phyloP scores from a whole-genome alignment of 306 rosid species.

The Lathyrus aphaca region DNA sequence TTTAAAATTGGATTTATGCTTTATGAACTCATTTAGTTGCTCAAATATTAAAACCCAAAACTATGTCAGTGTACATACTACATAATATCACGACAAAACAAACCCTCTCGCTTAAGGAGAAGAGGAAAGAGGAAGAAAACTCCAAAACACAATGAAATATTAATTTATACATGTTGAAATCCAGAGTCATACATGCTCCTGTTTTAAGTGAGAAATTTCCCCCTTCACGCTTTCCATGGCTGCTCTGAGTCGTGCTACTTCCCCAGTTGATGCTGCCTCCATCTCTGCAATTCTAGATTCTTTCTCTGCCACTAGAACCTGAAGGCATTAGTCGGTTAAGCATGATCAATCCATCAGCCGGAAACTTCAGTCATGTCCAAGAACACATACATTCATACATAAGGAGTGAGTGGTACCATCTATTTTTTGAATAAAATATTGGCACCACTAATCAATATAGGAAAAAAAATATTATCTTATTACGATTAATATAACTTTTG shows the following conservation, averaged over 20 bases:
- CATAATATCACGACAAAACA: constrained; percentile 19
- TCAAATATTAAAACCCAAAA: constrained; percentile 21
- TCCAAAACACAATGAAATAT: constrained; percentile 22
- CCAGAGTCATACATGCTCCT: constrained; percentile 71
- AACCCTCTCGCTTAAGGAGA: constrained; percentile 19
- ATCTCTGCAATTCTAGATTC: constrained; percentile 95
- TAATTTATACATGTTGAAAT: constrained; percentile 30
- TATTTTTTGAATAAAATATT: not conserved
- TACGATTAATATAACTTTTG: constrained; percentile 15
- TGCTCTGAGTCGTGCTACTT: constrained; percentile 91
- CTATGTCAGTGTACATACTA: constrained; percentile 8
- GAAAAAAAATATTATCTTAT: not conserved
- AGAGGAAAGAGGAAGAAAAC: constrained; percentile 22
- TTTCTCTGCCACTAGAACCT: constrained; percentile 89
- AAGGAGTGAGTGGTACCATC: constrained; percentile 2
- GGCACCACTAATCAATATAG: constrained; percentile 20
- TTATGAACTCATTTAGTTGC: constrained; percentile 6
- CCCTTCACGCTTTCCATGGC: constrained; percentile 83
- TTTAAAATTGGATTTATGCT: constrained; percentile 28
- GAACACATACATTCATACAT: constrained; percentile 23
- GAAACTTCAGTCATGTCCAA: constrained; percentile 35
- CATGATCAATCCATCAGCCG: constrained; percentile 32
- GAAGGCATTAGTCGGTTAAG: constrained; percentile 44
- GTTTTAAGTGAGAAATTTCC: constrained; percentile 77
- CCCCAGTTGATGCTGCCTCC: constrained; percentile 98